Base-by-base conservation (phyloP, 129 eudicot genomes). In the Gnaphalium uliginosum region DNA sequence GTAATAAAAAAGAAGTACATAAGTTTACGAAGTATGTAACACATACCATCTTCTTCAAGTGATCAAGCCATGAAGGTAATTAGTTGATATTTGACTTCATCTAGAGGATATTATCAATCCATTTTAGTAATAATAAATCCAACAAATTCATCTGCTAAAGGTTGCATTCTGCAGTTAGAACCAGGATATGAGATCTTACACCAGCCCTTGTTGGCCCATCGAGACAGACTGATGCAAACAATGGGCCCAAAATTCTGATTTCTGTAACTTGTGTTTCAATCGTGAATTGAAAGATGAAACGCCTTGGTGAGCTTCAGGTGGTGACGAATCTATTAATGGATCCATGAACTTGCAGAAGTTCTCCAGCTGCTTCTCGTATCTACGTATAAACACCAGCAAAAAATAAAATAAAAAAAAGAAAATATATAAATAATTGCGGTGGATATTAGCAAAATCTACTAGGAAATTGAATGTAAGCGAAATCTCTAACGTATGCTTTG, bases 321-420 rank as follows among this genome's bases (percentile, higher is more conserved):
- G 80, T 65, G 90, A 85, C 43, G 95, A 86, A 85, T 95, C 99
- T 61, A 95, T 43, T 48, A 95, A 85, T 15, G 90, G 96, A 81
- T 91, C 99, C 90, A 95, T 87, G 80, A 95, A 91, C 85, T 86
- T 86, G 78, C 99, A 95, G 83, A 95, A 95, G 33, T 77, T 87
- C 91, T 95, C 99, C 27, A 95, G 82, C 79, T 89, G 97, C 57
- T 68, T 73, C 85, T 86, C 97, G 62, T 95, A 95, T 84, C 97
- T 69, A 71, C 21, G 30, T 2, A 68, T 32, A 69, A 51, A 32
- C 30, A 58, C 60, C 24, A 30, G 24, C 41, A 48, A 66, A 62
- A 37, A n/a, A 35, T 80, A 41, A 62, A 4, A 57, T 14, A 37
- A 32, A 60, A 3, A 23, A 43, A 43, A 3, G 32, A 5, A 35